A percentile compares a stretch with the other conserved stretches of the same genome.
phyloP scores from a whole-genome alignment of 805 yeast species.

The Candida ulmi region DNA sequence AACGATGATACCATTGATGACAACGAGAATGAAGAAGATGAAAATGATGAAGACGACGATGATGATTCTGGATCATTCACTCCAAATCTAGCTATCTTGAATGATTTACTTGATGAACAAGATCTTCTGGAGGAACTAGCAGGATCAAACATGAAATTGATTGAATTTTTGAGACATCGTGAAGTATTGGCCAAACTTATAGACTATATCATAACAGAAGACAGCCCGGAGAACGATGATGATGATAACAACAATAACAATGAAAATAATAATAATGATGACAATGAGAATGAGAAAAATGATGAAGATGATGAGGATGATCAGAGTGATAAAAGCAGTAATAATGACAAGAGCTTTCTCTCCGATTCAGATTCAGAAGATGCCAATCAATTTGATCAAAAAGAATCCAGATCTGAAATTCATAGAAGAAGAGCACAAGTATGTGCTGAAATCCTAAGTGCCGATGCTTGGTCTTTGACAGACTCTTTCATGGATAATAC shows the following conservation, averaged over 20 bases:
- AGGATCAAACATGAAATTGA: constrained; percentile 65
- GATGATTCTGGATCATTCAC: constrained; percentile 17
- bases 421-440: constrained; percentile 49
- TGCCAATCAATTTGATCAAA: constrained; percentile 19
- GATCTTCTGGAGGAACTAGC: constrained; percentile 69
- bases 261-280: background rate
- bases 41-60: too few relatives aligned
- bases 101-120: constrained; percentile 66
- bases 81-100: constrained; percentile 38
- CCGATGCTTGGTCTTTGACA: constrained; percentile 91
- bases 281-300: background rate
- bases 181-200: constrained; percentile 65
- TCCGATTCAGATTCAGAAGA: constrained; percentile 27
- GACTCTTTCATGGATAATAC: constrained; percentile 81
- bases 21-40: constrained; percentile 20
- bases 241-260: constrained; percentile 3
- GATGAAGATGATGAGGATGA: constrained; percentile 16
- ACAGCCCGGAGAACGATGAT: constrained; percentile 8
- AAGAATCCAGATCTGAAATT: constrained; percentile 32
- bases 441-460: constrained; percentile 84
- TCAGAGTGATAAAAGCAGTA: constrained; percentile 9
- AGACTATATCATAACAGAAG: constrained; percentile 49
- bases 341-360: constrained; percentile 18
- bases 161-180: constrained; percentile 77
- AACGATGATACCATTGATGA: constrained; percentile 25